phyloP scores from a whole-genome alignment of 108 stramenopile genomes.

The Cyclotella kingstonii region DNA sequence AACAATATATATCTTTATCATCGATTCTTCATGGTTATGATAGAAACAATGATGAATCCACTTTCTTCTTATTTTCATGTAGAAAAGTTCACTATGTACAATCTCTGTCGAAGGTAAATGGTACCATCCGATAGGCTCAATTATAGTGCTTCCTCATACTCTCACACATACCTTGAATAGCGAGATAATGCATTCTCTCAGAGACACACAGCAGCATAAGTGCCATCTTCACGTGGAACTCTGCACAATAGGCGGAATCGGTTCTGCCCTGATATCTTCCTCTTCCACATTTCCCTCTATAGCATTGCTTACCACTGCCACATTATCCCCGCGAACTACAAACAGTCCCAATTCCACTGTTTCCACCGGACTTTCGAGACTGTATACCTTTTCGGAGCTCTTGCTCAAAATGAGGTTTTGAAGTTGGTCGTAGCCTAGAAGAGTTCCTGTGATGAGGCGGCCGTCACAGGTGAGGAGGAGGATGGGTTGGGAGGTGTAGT shows the following conservation, averaged over 20 bases:
- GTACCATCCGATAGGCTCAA: too few relatives aligned
- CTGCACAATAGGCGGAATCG: slow-evolving; percentile 36
- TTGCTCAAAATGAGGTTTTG: slow-evolving; percentile 80
- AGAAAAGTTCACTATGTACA: too few relatives aligned
- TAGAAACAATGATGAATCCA: too few relatives aligned
- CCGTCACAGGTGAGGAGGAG: slow-evolving; percentile 81
- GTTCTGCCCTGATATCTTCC: slow-evolving; percentile 36
- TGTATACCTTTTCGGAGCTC: slow-evolving; percentile 68
- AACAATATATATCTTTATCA: too few relatives aligned
- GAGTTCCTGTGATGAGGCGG: slow-evolving; percentile 65
- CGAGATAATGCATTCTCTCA: too few relatives aligned
- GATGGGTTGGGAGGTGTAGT: slow-evolving; percentile 66
- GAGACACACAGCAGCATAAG: too few relatives aligned
- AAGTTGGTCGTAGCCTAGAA: slow-evolving; percentile 81
- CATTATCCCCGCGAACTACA: slow-evolving; percentile 83
- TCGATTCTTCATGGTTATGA: too few relatives aligned
- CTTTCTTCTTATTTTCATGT: too few relatives aligned
- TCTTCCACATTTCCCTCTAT: slow-evolving; percentile 15
- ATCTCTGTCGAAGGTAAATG: too few relatives aligned
- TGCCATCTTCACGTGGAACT: slow-evolving; percentile 31
- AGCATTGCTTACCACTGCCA: slow-evolving; percentile 40
- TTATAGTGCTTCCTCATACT: too few relatives aligned
- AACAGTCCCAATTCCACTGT: slow-evolving; percentile 74
- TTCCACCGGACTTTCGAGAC: slow-evolving; percentile 57
- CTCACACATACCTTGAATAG: too few relatives aligned